Evolutionary conservation across 202 grass and related monocot genomes (phyloP).

Genomic region (Bolboschoenoplectus hybrid): DNA sequence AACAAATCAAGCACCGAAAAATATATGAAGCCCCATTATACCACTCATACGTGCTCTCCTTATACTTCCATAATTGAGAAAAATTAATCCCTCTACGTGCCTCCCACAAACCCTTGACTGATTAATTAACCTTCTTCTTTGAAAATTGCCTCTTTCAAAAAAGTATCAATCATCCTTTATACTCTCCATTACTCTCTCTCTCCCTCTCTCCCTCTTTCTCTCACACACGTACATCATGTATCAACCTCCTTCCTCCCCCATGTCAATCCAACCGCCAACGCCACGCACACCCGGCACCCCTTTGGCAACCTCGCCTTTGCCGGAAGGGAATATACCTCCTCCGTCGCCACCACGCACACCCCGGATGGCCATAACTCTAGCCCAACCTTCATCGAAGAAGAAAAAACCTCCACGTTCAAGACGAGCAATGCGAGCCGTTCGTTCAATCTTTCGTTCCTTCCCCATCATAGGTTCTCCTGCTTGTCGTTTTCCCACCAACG

Average conservation of each 20-base stretch:
- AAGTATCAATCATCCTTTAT: neutral
- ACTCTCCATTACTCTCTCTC: conserved; percentile 8
- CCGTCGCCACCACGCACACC: conserved; percentile 52
- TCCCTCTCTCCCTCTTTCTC: neutral
- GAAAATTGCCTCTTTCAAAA: conserved; percentile 36
- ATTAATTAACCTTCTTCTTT: neutral
- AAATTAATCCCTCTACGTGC: conserved; percentile 39
- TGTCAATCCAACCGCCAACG: conserved; percentile 45
- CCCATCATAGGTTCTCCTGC: conserved; percentile 67
- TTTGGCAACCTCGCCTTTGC: conserved; percentile 30
- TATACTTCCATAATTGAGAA: conserved; percentile 27
- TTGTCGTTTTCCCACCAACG: conserved; percentile 64
- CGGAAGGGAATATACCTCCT: conserved; percentile 27
- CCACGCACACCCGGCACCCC: conserved; percentile 44
- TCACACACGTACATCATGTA: conserved; percentile 40
- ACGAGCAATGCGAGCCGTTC: conserved; percentile 70
- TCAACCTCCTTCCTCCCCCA: conserved; percentile 47
- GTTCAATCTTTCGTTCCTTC: conserved; percentile 79
- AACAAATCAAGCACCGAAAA: conserved; percentile 18
- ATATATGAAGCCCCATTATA: neutral
- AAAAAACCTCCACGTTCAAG: conserved; percentile 43
- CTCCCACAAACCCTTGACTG: conserved; percentile 22
- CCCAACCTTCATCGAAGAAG: conserved; percentile 64
- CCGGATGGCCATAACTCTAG: conserved; percentile 63
- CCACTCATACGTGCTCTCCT: conserved; percentile 40